Conservation (phyloP, 768 basidiomycete genomes). For the Boletus reticuloceps region DNA sequence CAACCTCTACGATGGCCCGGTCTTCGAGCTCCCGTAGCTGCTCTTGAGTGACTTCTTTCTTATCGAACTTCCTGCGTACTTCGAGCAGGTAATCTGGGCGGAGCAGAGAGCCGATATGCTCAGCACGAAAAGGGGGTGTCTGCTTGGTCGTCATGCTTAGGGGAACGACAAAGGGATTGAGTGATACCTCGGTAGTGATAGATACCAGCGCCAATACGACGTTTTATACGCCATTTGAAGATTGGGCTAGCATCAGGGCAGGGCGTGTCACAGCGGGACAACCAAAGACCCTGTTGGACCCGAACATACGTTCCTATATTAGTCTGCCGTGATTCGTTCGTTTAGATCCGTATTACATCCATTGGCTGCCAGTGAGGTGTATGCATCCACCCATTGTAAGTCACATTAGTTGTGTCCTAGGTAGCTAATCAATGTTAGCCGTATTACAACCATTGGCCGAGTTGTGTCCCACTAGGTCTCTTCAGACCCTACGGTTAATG, state of each 20-base stretch:
- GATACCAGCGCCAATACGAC: neutral
- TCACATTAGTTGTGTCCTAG: too few relatives aligned
- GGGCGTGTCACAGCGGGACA: neutral
- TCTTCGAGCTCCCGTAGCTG: slow-evolving; percentile 41
- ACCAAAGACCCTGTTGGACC: neutral
- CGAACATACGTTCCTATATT: too few relatives aligned
- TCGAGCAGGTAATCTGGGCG: slow-evolving; percentile 39
- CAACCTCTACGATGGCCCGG: slow-evolving; percentile 34
- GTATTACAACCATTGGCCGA: too few relatives aligned
- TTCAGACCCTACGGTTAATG: neutral
- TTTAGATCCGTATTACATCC: too few relatives aligned
- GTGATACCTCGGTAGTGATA: neutral
- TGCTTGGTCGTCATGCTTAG: slow-evolving; percentile 20
- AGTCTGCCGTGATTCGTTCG: too few relatives aligned
- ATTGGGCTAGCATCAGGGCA: neutral
- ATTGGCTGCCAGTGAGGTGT: too few relatives aligned
- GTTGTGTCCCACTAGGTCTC: too few relatives aligned
- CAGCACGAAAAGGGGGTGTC: slow-evolving; percentile 44
- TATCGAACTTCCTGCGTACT: slow-evolving; percentile 36
- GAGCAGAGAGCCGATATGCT: slow-evolving; percentile 45
- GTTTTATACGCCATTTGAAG: slow-evolving; percentile 1
- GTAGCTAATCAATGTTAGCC: too few relatives aligned
- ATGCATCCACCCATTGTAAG: too few relatives aligned
- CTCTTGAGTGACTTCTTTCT: slow-evolving; percentile 30
- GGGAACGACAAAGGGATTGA: neutral